These are phyloP conservation scores for Pyricularia grisea DNA, from an alignment of 2,329 filamentous ascomycete species.

Conservation along the genomic window DNA sequence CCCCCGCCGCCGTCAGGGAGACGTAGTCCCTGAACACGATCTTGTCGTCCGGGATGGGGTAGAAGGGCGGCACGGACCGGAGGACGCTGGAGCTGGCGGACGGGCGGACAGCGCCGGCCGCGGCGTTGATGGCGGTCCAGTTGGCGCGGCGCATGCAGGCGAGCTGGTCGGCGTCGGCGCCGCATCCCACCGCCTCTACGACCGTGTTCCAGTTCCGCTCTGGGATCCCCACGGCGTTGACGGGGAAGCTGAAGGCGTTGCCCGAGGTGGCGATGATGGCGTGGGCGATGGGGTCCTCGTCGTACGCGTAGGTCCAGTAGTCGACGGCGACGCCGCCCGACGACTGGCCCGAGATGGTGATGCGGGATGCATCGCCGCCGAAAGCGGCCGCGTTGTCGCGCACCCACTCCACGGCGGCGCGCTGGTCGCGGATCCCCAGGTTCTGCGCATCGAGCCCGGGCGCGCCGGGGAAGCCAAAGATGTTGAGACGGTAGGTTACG, in stretches of 20 bases:
- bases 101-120: constrained; percentile 22
- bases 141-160: constrained; percentile 24
- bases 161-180: constrained; percentile 19
- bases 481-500: constrained; percentile 34
- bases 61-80: constrained; percentile 15
- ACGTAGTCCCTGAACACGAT: constrained; percentile 2
- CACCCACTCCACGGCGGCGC: constrained; percentile 38
- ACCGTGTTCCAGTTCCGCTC: constrained; percentile 32
- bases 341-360: constrained; percentile 34
- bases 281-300: constrained; percentile 32
- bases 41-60: constrained; percentile 14
- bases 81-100: constrained; percentile 20
- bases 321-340: constrained; percentile 31
- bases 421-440: constrained; percentile 38
- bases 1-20: constrained; percentile 11
- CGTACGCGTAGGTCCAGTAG: constrained; percentile 32
- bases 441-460: constrained; percentile 22
- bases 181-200: constrained; percentile 24
- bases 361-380: constrained; percentile 30
- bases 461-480: constrained; percentile 30
- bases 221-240: constrained; percentile 14
- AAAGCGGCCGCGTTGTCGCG: constrained; percentile 34
- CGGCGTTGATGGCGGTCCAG: constrained; percentile 25
- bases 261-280: constrained; percentile 31
- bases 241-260: constrained; percentile 23